Base-by-base conservation (phyloP, 352 stramenopile species). In the Pythium coloratum region DNA sequence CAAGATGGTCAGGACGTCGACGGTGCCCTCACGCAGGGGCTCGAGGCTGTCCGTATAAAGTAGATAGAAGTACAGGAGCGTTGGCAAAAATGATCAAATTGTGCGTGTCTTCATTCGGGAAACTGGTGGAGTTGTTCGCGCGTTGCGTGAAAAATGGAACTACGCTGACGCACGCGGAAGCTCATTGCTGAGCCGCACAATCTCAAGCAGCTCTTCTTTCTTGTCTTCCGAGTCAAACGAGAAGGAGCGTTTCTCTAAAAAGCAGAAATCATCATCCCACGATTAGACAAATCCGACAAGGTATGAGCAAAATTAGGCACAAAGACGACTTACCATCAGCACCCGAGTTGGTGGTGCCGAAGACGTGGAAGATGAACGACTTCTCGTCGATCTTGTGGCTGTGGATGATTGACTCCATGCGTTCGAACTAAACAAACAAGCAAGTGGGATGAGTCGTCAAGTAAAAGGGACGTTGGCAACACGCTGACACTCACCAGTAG, bases 161-260 rank as follows among this genome's bases (percentile, higher is more conserved):
- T 51, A 51, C 14, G 16, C n/a, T 6, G 44, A 28, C 44, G 18
- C 1, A 9, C 44, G 58, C 26, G 55, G 49, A 34, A 67, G 54
- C 54, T 71, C 73, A 66, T 70, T 89, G 46, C 78, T 90, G 32
- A 69, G 59, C 8, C 73, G 78, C 58, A 91, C 59, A 40, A 81
- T 76, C 3, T 73, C 42, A 47, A 91, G 44, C 13, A 91, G 64
- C 24, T 57, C 55, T 30, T 90, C 70, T 68, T 84, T 89, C 59
- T 76, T 81, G 26, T 85, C 80, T 24, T 76, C 44, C 16, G 76
- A 73, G 3, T 90, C 77, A 38, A 93, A 79, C 0, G 67, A 84
- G 61, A 93, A 91, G 16, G 86, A 74, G 26, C 85, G 82, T 59
- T 85, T 89, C 68, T 93, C 84, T 92, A 38, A 26, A 33, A 26